These are phyloP conservation scores for Funneliformis geosporum DNA, from an alignment of 192 early-diverging fungal species.

Conservation along the genomic window DNA sequence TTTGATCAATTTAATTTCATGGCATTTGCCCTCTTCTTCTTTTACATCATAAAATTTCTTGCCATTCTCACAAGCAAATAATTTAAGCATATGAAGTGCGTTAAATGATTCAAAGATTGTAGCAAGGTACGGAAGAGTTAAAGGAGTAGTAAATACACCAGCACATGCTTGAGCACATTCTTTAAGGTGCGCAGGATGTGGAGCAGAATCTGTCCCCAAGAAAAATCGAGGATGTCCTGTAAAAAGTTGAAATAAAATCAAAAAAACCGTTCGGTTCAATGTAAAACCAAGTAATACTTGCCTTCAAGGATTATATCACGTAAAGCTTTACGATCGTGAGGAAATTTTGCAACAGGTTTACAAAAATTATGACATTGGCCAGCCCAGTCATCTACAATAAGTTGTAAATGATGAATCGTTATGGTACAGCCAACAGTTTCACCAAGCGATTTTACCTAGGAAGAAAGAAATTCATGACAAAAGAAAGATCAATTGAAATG, in stretches of 20 bases:
- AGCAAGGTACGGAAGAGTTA: slow-evolving; percentile 83
- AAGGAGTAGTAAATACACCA: slow-evolving; percentile 91
- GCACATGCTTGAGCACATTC: slow-evolving; percentile 81
- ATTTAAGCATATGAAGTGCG: slow-evolving; percentile 75
- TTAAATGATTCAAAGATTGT: slow-evolving; percentile 86
- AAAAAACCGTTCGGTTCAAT: too few relatives aligned
- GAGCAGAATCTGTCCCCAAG: slow-evolving; percentile 95
- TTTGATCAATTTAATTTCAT: slow-evolving; percentile 47
- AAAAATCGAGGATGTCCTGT: slow-evolving; percentile 92
- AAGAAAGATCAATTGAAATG: background rate
- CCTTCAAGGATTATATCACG: slow-evolving; percentile 78
- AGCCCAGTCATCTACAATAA: slow-evolving; percentile 97
- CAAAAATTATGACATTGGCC: slow-evolving; percentile 96
- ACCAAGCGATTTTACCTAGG: slow-evolving; percentile 80
- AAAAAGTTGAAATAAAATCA: background rate
- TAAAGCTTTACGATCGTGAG: slow-evolving; percentile 86
- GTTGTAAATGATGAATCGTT: slow-evolving; percentile 91
- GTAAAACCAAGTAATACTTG: slow-evolving; percentile 17
- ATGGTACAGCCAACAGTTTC: slow-evolving; percentile 92
- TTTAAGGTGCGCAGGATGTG: slow-evolving; percentile 86
- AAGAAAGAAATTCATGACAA: slow-evolving; percentile 6
- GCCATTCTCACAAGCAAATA: slow-evolving; percentile 86
- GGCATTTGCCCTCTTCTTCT: slow-evolving; percentile 45
- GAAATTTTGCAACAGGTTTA: slow-evolving; percentile 98
- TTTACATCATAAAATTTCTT: slow-evolving; percentile 82